Conservation (phyloP, 192 early-diverging fungal genomes). For the Coemansia sp. region DNA sequence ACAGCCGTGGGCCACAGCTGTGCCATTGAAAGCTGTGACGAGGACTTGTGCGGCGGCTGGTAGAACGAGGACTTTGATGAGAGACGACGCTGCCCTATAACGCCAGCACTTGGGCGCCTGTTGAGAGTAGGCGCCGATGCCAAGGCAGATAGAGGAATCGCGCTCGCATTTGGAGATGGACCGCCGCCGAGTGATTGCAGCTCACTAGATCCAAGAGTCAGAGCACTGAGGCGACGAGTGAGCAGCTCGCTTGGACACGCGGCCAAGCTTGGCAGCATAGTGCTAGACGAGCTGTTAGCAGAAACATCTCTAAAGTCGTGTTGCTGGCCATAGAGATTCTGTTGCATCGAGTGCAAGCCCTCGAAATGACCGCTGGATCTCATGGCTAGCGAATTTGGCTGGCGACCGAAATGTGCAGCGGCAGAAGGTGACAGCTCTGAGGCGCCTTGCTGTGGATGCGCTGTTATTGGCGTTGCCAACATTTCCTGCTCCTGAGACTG, state of each 20-base stretch:
- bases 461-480: conserved; percentile 15
- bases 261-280: conserved; percentile 22
- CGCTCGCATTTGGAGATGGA: conserved; percentile 1
- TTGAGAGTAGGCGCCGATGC: conserved; percentile 20
- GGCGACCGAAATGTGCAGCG: conserved; percentile 17
- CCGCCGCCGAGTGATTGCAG: background rate
- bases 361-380: conserved; percentile 31
- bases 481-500: conserved; percentile 9
- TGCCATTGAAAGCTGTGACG: conserved; percentile 43
- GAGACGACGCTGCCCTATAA: conserved; percentile 53
- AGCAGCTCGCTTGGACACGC: conserved; percentile 40
- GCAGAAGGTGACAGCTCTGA: conserved; percentile 20
- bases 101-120: conserved; percentile 46
- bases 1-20: conserved; percentile 34
- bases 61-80: conserved; percentile 44
- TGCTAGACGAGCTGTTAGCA: background rate
- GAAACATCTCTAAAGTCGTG: conserved; percentile 7
- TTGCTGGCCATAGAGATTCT: conserved; percentile 8
- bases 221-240: conserved; percentile 46
- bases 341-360: conserved; percentile 8
- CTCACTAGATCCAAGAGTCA: conserved; percentile 10
- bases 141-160: background rate
- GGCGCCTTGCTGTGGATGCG: conserved; percentile 3
- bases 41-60: conserved; percentile 35
- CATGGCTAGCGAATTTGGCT: conserved; percentile 8